Percentiles rank a stretch among this genome's conserved stretches.
These are phyloP conservation scores for Ophiocordyceps australis DNA, from an alignment of 2,329 filamentous ascomycete species.

Conservation along the genomic window DNA sequence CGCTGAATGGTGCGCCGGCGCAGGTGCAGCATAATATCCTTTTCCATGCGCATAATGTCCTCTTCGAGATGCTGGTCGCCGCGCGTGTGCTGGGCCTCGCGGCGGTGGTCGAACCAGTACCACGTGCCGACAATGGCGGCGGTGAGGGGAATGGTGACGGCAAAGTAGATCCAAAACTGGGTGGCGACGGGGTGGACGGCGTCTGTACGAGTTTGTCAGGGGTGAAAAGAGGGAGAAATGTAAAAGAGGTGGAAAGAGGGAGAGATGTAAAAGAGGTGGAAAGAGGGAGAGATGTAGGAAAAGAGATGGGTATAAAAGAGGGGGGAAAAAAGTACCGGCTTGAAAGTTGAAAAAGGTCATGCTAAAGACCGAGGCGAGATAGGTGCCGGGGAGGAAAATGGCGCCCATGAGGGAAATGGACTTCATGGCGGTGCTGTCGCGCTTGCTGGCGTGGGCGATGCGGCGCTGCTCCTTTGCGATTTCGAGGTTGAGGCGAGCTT, in stretches of 20 bases:
- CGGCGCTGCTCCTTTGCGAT: slow-evolving; percentile 42
- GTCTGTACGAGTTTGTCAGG: neutral
- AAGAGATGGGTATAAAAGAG: too few species aligned
- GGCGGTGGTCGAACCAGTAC: slow-evolving; percentile 31
- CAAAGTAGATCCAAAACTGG: slow-evolving; percentile 45
- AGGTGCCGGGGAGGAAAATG: slow-evolving; percentile 44
- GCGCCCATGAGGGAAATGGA: slow-evolving; percentile 44
- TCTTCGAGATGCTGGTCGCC: slow-evolving; percentile 34
- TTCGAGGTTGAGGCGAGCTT: slow-evolving; percentile 44
- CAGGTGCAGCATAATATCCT: slow-evolving; percentile 35
- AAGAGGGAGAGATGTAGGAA: too few species aligned
- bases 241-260: too few species aligned
- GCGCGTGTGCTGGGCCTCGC: slow-evolving; percentile 25
- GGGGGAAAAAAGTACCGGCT: slow-evolving; percentile 13
- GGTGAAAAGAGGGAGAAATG: neutral
- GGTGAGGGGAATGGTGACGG: slow-evolving; percentile 39
- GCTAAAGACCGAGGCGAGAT: slow-evolving; percentile 43
- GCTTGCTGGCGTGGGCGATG: slow-evolving; percentile 39
- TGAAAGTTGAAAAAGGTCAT: slow-evolving; percentile 52
- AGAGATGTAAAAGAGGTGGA: too few species aligned
- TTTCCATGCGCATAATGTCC: slow-evolving; percentile 37
- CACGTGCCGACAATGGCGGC: slow-evolving; percentile 33
- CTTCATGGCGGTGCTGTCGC: slow-evolving; percentile 47
- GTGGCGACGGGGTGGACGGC: slow-evolving; percentile 1
- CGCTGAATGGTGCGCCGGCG: slow-evolving; percentile 38